phyloP scores from a whole-genome alignment of 371 early-diverging fungal genomes.

The Mycotypha africana region DNA sequence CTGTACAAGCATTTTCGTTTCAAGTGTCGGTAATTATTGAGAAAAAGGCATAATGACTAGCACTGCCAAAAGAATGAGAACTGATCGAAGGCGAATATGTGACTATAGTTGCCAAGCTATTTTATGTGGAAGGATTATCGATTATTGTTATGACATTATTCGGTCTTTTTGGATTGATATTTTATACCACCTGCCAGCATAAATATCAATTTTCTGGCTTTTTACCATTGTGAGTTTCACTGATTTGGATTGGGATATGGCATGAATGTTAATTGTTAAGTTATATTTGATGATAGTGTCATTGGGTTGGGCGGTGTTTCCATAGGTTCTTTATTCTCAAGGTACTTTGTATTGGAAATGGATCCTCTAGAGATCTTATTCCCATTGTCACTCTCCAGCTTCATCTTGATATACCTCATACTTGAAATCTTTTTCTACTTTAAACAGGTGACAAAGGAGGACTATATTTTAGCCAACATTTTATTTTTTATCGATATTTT shows the following conservation, averaged over 20 bases:
- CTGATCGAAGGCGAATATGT: too few relatives aligned
- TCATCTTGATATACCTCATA: conserved; percentile 30
- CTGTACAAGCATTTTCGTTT: conserved; percentile 5
- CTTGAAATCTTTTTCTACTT: conserved; percentile 40
- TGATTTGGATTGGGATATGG: background rate
- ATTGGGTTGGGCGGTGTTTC: conserved; percentile 16
- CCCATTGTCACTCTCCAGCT: conserved; percentile 23
- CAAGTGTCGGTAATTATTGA: conserved; percentile 13
- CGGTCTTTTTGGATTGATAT: conserved; percentile 7
- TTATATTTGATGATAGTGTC: conserved; percentile 13
- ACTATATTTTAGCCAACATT: conserved; percentile 38
- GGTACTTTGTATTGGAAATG: conserved; percentile 16
- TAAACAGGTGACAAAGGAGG: conserved; percentile 30
- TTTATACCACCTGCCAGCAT: conserved; percentile 15
- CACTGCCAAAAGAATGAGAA: too few relatives aligned
- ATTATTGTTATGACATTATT: conserved; percentile 14
- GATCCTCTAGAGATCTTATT: conserved; percentile 26
- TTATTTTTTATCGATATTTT: conserved; percentile 36
- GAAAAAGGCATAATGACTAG: too few relatives aligned
- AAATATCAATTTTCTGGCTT: conserved; percentile 13
- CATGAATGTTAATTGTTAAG: background rate
- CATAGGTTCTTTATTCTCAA: conserved; percentile 9
- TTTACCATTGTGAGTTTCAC: background rate
- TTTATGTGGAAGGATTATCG: conserved; percentile 12
- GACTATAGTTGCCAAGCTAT: conserved; percentile 20